Conservation (phyloP, 2,329 filamentous ascomycete species). For the Paraphoma sp. region DNA sequence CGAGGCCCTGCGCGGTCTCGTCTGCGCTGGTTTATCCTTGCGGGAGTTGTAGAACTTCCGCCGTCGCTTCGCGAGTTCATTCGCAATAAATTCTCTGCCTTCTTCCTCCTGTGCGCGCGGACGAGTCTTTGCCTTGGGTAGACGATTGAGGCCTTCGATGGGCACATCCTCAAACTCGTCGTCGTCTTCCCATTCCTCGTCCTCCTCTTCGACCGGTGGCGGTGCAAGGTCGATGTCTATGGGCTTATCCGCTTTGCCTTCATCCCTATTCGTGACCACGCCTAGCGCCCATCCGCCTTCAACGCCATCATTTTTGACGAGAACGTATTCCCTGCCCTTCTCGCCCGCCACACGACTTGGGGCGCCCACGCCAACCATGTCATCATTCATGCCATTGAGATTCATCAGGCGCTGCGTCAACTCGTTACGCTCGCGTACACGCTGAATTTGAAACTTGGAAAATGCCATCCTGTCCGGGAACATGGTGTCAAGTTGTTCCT, state of each 20-base stretch:
- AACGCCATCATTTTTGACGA: constrained; percentile 93
- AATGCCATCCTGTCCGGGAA: constrained; percentile 98
- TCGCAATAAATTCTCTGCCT: constrained; percentile 45
- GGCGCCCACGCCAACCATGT: constrained; percentile 68
- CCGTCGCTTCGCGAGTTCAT: constrained; percentile 52
- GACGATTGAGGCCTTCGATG: constrained; percentile 84
- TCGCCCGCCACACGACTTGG: constrained; percentile 79
- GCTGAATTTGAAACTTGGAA: constrained; percentile 93
- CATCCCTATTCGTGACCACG: constrained; percentile 86
- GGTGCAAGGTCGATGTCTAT: constrained; percentile 82
- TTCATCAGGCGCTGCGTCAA: constrained; percentile 95
- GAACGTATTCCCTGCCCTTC: constrained; percentile 88
- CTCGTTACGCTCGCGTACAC: constrained; percentile 90
- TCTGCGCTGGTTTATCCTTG: constrained; percentile 28
- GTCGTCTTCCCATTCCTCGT: constrained; percentile 72
- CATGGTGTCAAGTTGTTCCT: constrained; percentile 95
- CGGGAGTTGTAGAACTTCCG: constrained; percentile 56
- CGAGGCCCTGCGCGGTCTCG: constrained; percentile 21
- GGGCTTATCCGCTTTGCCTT: constrained; percentile 81
- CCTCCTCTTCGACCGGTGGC: constrained; percentile 56
- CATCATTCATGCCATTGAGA: constrained; percentile 86
- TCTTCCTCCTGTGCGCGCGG: constrained; percentile 32
- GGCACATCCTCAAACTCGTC: constrained; percentile 92
- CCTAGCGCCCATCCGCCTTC: constrained; percentile 96
- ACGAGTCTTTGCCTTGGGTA: constrained; percentile 67